Evolutionary conservation across 768 basidiomycete genomes (phyloP).

Genomic region (Paxillus rubicundulus): DNA sequence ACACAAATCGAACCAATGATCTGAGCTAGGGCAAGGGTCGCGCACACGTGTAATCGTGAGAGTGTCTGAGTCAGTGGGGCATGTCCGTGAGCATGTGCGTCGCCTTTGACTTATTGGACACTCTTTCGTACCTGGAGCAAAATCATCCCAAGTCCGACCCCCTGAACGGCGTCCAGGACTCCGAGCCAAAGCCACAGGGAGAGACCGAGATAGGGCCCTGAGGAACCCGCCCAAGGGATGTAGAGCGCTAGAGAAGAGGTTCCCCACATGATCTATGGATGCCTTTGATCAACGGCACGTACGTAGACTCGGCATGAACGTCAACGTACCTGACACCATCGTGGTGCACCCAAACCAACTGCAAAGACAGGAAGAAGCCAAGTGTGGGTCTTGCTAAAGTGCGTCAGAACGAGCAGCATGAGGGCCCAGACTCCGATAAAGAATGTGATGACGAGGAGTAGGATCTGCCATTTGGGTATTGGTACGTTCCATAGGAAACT

Average conservation of each 20-base stretch:
- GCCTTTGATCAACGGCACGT: constrained; percentile 1
- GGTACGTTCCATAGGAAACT: constrained; percentile 85
- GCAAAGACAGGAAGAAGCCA: constrained; percentile 95
- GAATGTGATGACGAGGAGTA: constrained; percentile 77
- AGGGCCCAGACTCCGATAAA: constrained; percentile 85
- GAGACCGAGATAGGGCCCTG: constrained; percentile 86
- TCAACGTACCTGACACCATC: constrained; percentile 84
- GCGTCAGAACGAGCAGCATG: constrained; percentile 70
- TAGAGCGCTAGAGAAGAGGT: constrained; percentile 91
- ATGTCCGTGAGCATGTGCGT: not conserved
- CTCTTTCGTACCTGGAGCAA: constrained; percentile 53
- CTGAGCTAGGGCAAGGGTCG: constrained; percentile 87
- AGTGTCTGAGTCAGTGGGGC: constrained; percentile 56
- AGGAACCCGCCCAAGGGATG: constrained; percentile 87
- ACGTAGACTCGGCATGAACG: not conserved
- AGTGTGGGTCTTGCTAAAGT: constrained; percentile 91
- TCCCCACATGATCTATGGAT: constrained; percentile 81
- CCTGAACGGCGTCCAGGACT: constrained; percentile 90
- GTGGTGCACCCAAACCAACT: constrained; percentile 88
- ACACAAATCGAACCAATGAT: constrained; percentile 88
- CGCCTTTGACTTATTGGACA: not conserved
- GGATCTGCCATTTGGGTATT: constrained; percentile 80
- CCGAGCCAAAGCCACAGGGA: constrained; percentile 95
- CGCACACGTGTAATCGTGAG: constrained; percentile 91
- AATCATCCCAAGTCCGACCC: constrained; percentile 92